phyloP scores from a whole-genome alignment of 768 basidiomycete species.

The Naganishia vaughanmartiniae region DNA sequence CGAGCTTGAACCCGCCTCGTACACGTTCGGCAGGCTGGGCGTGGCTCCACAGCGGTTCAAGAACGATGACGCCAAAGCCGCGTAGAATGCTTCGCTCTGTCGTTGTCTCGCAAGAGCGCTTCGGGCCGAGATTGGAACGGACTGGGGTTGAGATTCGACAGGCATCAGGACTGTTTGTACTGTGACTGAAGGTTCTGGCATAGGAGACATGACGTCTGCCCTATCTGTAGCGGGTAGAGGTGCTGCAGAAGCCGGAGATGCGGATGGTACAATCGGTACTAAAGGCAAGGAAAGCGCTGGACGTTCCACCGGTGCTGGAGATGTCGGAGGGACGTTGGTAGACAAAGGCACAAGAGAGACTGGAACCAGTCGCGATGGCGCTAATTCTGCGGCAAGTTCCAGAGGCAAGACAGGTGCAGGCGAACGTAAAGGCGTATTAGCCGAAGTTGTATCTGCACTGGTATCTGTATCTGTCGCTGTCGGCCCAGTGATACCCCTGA shows the following conservation, averaged over 20 bases:
- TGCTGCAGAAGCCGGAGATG: not conserved
- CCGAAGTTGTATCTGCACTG: conserved; percentile 4
- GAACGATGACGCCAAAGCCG: not conserved
- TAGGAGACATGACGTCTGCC: not conserved
- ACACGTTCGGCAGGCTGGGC: not conserved
- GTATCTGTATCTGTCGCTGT: conserved; percentile 23
- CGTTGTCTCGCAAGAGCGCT: not conserved
- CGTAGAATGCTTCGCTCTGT: conserved; percentile 13
- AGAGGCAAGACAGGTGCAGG: too few species aligned
- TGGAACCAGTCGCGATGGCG: too few species aligned
- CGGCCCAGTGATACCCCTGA: not conserved
- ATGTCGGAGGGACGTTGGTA: not conserved
- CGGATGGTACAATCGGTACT: not conserved
- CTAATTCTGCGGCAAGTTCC: too few species aligned
- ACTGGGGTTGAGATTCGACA: not conserved
- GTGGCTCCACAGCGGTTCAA: conserved; percentile 10
- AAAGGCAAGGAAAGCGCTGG: not conserved
- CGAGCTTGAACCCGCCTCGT: not conserved
- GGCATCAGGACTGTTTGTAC: not conserved
- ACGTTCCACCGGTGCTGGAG: not conserved
- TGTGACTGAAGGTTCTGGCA: not conserved
- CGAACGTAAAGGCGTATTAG: too few species aligned
- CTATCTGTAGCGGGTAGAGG: not conserved
- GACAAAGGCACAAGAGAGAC: not conserved
- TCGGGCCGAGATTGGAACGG: not conserved